Evolutionary conservation across 495 filamentous ascomycete genomes (phyloP).

Genomic region (Penicillium waksmanii): DNA sequence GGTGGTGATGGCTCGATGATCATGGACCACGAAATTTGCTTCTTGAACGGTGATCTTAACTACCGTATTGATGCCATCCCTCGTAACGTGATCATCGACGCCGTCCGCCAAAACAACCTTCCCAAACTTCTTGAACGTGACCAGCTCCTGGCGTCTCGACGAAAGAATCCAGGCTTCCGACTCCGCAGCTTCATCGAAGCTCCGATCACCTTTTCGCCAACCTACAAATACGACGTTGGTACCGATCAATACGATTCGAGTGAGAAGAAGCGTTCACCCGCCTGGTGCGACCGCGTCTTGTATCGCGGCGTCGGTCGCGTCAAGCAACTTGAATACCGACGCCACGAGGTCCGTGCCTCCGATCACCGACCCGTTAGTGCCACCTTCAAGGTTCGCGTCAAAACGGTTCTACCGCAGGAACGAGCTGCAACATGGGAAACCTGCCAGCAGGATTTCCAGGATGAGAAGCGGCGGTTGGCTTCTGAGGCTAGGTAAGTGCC

Average conservation of each 20-base stretch:
- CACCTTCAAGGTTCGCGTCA: constrained; percentile 76
- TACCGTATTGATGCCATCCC: constrained; percentile 98
- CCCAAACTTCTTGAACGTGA: constrained; percentile 92
- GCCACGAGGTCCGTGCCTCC: constrained; percentile 86
- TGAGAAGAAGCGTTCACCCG: constrained; percentile 93
- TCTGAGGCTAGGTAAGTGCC: constrained; percentile 62
- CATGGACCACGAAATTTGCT: constrained; percentile 93
- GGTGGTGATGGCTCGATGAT: constrained; percentile 97
- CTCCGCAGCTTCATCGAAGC: constrained; percentile 84
- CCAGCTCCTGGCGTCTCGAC: constrained; percentile 82
- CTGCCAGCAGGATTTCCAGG: constrained; percentile 72
- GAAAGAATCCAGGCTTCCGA: constrained; percentile 86
- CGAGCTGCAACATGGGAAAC: constrained; percentile 67
- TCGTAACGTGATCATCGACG: constrained; percentile 85
- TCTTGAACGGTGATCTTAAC: constrained; percentile 95
- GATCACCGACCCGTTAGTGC: constrained; percentile 95
- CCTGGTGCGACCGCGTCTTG: constrained; percentile 94
- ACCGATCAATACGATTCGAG: constrained; percentile 91
- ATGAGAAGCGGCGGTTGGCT: constrained; percentile 63
- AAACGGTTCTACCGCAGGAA: constrained; percentile 70
- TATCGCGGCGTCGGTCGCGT: constrained; percentile 83
- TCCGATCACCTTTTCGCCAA: constrained; percentile 88
- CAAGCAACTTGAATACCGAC: constrained; percentile 81
- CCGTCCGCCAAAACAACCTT: constrained; percentile 77
- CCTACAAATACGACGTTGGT: constrained; percentile 98